phyloP scores from a whole-genome alignment of 2,329 filamentous ascomycete genomes.

The Westerdykella ornata region DNA sequence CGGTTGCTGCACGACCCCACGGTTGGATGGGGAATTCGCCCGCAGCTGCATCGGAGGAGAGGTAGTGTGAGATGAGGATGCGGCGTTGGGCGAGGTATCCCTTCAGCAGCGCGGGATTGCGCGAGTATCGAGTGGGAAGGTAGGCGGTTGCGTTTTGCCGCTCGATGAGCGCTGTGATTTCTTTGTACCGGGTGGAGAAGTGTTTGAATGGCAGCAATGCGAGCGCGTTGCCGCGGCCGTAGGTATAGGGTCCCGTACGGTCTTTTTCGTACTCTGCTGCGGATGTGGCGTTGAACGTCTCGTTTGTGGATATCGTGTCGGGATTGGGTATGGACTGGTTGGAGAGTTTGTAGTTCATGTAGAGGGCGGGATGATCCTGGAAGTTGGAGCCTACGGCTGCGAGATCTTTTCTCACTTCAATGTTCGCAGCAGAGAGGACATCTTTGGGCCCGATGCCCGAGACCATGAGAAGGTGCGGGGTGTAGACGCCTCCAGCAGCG shows the following conservation, averaged over 20 bases:
- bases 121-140: conserved; percentile 14
- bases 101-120: conserved; percentile 3
- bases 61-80: conserved; percentile 16
- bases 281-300: conserved; percentile 1
- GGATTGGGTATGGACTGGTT: conserved; percentile 22
- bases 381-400: conserved; percentile 16
- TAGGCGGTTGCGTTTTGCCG: conserved; percentile 13
- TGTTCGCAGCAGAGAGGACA: conserved; percentile 12
- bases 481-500: conserved; percentile 50
- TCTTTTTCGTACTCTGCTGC: background rate
- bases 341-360: conserved; percentile 18
- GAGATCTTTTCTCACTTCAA: conserved; percentile 12
- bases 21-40: conserved; percentile 28
- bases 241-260: conserved; percentile 11
- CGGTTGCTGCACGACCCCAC: conserved; percentile 8
- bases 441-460: conserved; percentile 18
- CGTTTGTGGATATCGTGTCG: conserved; percentile 14
- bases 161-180: conserved; percentile 7
- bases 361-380: conserved; percentile 8
- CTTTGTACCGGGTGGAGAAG: background rate
- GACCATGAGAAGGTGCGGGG: conserved; percentile 46
- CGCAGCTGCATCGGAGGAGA: conserved; percentile 26
- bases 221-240: conserved; percentile 16
- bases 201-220: background rate
- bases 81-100: conserved; percentile 21